Base-by-base conservation (phyloP, 139 green algal genomes). In the Dunaliella sp. region DNA sequence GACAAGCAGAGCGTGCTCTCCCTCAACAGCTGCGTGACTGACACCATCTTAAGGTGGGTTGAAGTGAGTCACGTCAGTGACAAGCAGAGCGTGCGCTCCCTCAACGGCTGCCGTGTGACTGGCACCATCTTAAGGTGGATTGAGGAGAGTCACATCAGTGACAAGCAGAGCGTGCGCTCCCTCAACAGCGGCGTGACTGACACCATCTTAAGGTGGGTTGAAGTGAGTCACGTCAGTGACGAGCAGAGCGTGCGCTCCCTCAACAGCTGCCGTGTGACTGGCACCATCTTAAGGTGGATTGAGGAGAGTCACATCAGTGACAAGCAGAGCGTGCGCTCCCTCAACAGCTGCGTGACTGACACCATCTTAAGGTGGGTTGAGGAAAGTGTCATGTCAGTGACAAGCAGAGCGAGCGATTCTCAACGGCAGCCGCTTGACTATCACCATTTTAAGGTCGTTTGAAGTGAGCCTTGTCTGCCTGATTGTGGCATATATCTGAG, bases 311-410 rank as follows among this genome's bases (percentile, higher is more conserved):
- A 22, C 24, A 26, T 26, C 22, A 32, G 94, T 58, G 97, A 99
- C 88, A 95, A 98, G 81, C 77, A 91, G 77, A 97, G 84, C 33
- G 94, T 98, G 59, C 92, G 94, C 78, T 93, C 89, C 0, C 87
- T 99, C 34, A 98, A 98, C 88, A 96, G 97, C 79, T 98, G 94
- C 86, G 96, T 98, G 26, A 97, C 95, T 12, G 95, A 98, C 90
- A 94, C 92, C 2, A 93, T 99, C 65, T 90, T 99, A 30, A 85
- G 34, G 81, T 38, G 77, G 37, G 48, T n/a, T n/a, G n/a, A n/a
- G n/a, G n/a, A n/a, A n/a, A n/a, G 31, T 82, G n/a, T n/a, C n/a
- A n/a, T n/a, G 94, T 94, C 85, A 91, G 94, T 58, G 97, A 99
- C 88, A 95, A 98, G 81, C 77, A 91, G 79, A 97, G 84, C 38